Evolutionary conservation across 2,329 filamentous ascomycete genomes (phyloP), one percentile per base, ranked within the genome.

Genomic region (Penicillium aurantiogriseum): DNA sequence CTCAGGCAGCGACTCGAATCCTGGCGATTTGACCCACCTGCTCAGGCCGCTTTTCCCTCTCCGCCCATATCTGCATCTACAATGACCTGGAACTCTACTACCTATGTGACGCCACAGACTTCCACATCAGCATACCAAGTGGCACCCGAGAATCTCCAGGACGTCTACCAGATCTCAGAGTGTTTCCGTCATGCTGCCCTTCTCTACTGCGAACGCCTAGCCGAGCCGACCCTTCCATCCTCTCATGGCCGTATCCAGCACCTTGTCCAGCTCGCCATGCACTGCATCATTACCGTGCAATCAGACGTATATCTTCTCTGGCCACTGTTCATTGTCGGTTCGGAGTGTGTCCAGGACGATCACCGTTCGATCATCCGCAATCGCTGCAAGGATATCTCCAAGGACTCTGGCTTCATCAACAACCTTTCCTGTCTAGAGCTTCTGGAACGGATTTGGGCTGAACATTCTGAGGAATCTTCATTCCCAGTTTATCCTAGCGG

Each of bases 331-430:
- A 88, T 97, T 51, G 87, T 89, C 1, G 92, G 92, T 21, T 92
- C 90, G 23, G 93, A 97, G 77, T 96, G 91, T 67, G 88, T 94
- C 61, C 88, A 91, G 63, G 86, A 90, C 67, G 80, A 87, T 50
- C 90, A 96, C 69, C 89, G 92, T 62, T 84, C 85, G 56, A 85
- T 92, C 57, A 88, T 97, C 51, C 86, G 92, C 52, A 82, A 85
- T 63, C 88, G 92, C 66, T 96, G 91, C 76, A 82, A 87, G 44
- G 91, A 93, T 69, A 93, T 97, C 63, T 92, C 93, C 81, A 85
- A 86, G 31, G 89, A 93, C 63, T 93, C 89, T 53, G 92, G 92
- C 1, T 97, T 97, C 76, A 90, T 92, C 81, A 97, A 96, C 76
- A 97, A 96, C 71, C 82, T 95, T 40, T 89, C 89, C 7, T 91